A percentile compares a stretch with the other conserved stretches of the same genome.
phyloP scores from a whole-genome alignment of 2,329 filamentous ascomycete genomes.

The Neonectria hederae region DNA sequence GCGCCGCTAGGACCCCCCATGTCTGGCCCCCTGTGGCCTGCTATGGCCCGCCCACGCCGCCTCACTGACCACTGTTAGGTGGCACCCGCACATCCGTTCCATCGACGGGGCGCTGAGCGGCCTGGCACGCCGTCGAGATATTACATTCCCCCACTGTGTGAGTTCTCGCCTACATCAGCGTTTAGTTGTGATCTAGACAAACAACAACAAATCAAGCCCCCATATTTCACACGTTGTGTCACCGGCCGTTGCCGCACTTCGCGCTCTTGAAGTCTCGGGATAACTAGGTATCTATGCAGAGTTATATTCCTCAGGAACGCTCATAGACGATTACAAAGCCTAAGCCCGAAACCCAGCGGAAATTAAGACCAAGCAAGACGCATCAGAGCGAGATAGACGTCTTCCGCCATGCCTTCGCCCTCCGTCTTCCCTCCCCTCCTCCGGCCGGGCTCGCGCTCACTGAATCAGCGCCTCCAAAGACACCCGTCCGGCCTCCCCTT shows the following conservation, averaged over 20 bases:
- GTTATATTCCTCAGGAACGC: neutral
- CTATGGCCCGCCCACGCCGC: constrained; percentile 27
- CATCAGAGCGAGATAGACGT: neutral
- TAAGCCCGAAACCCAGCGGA: constrained; percentile 6
- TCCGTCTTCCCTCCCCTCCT: neutral
- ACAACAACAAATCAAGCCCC: constrained; percentile 5
- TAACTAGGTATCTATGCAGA: neutral
- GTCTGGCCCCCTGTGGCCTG: constrained; percentile 33
- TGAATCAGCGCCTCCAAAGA: constrained; percentile 5
- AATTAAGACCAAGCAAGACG: constrained; percentile 4
- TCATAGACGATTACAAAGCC: constrained; percentile 6
- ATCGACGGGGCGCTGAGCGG: constrained; percentile 29
- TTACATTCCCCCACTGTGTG: constrained; percentile 36
- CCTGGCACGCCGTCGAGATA: constrained; percentile 30
- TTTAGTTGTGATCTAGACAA: neutral
- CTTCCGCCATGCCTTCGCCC: neutral
- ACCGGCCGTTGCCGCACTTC: neutral
- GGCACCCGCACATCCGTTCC: constrained; percentile 28
- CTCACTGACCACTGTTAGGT: constrained; percentile 13
- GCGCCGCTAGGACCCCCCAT: constrained; percentile 18
- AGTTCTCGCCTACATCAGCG: constrained; percentile 3
- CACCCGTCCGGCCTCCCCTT: constrained; percentile 15
- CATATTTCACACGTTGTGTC: neutral
- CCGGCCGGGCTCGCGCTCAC: neutral
- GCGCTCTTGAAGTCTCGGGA: neutral